Conservation (phyloP, 345 rosid genomes). For the Dipteronia dyeriana region DNA sequence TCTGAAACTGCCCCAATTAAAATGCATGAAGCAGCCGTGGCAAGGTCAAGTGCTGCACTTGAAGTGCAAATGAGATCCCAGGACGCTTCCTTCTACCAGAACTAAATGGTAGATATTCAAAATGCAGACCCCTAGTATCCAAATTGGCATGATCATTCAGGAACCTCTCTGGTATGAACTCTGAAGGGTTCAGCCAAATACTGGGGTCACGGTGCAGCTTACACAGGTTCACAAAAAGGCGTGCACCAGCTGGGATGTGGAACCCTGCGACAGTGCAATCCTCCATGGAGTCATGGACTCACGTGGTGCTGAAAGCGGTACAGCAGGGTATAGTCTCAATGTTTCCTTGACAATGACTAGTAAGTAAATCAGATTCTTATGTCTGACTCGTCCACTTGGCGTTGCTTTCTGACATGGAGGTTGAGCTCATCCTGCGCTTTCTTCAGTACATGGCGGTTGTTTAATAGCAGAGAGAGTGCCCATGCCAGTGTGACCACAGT, state of each 20-base stretch:
- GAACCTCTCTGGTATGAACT: constrained; percentile 34
- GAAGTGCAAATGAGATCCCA: constrained; percentile 25
- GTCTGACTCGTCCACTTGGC: constrained; percentile 42
- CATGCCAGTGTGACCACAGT: constrained; percentile 41
- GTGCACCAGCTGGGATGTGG: constrained; percentile 41
- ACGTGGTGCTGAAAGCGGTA: constrained; percentile 31
- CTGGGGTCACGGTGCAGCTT: constrained; percentile 29
- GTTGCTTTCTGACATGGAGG: constrained; percentile 27
- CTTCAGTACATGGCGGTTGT: constrained; percentile 30
- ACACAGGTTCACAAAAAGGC: constrained; percentile 26
- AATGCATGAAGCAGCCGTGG: constrained; percentile 34
- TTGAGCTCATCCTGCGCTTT: constrained; percentile 44
- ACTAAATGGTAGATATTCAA: constrained; percentile 32
- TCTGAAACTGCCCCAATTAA: neutral
- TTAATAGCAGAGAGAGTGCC: constrained; percentile 42
- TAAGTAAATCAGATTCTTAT: constrained; percentile 35
- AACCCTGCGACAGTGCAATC: constrained; percentile 31
- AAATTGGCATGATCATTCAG: constrained; percentile 17
- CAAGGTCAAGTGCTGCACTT: constrained; percentile 22
- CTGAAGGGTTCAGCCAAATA: constrained; percentile 18
- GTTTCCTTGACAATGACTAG: constrained; percentile 50
- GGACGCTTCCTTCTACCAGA: constrained; percentile 42
- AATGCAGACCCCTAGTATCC: constrained; percentile 26
- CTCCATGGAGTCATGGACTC: constrained; percentile 29
- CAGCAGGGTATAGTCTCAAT: constrained; percentile 38